Percentiles rank a stretch among this genome's conserved stretches.
These are phyloP conservation scores for Laetiporus sulphureus DNA, from an alignment of 1,284 basidiomycete genomes.

Conservation along the genomic window DNA sequence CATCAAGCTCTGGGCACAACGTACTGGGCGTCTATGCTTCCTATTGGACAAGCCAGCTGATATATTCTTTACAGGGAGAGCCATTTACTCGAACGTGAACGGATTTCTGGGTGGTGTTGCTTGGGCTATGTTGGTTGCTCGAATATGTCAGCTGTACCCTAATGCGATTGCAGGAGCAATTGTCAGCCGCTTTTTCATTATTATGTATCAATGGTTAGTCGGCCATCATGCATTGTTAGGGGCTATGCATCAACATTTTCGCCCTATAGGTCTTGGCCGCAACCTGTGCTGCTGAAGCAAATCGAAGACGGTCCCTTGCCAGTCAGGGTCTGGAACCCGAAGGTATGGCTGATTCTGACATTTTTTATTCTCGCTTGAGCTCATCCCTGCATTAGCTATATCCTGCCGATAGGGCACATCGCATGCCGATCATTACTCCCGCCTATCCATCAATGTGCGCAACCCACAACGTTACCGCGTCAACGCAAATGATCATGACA, in stretches of 20 bases:
- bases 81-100: constrained; percentile 97
- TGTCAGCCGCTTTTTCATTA: constrained; percentile 95
- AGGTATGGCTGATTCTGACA: constrained; percentile 39
- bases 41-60: not conserved
- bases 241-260: constrained; percentile 10
- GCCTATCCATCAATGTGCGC: constrained; percentile 99
- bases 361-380: not conserved
- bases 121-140: constrained; percentile 97
- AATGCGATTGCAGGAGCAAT: constrained; percentile 93
- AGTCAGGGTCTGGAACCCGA: constrained; percentile 97
- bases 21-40: constrained; percentile 35
- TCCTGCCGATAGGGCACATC: constrained; percentile 87
- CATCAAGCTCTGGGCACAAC: constrained; percentile 97
- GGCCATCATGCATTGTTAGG: not conserved
- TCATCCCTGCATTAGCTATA: constrained; percentile 56
- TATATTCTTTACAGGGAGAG: constrained; percentile 54
- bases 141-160: constrained; percentile 98
- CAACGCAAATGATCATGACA: constrained; percentile 95
- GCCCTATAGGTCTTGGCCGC: constrained; percentile 90
- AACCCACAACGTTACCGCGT: constrained; percentile 95
- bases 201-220: constrained; percentile 90
- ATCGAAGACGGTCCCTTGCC: constrained; percentile 94
- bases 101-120: constrained; percentile 98
- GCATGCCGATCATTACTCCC: constrained; percentile 99
- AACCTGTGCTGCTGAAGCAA: constrained; percentile 92